Evolutionary conservation across 306 rosid species (phyloP).

Genomic region (Quercus dentata): DNA sequence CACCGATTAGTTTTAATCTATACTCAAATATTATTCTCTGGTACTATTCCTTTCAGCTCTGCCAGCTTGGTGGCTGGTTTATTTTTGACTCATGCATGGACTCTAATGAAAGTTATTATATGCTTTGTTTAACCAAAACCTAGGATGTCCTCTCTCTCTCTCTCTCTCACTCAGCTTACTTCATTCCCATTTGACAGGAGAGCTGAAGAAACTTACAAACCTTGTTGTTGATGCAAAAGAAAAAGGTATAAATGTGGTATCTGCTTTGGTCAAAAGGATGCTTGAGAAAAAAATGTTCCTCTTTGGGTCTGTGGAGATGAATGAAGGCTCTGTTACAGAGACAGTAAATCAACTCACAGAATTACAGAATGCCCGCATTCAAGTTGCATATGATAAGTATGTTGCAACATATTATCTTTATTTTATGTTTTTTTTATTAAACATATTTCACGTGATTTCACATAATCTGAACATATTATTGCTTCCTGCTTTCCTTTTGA

Average conservation of each 20-base stretch:
- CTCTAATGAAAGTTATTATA: not conserved
- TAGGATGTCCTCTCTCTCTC: not conserved
- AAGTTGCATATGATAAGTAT: conserved; percentile 60
- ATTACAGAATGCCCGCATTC: conserved; percentile 66
- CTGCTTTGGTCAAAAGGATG: conserved; percentile 62
- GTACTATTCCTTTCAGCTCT: not conserved
- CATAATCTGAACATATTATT: conserved; percentile 5
- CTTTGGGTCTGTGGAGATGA: conserved; percentile 68
- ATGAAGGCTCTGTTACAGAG: conserved; percentile 51
- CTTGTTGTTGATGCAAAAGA: conserved; percentile 60
- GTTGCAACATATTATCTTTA: not conserved
- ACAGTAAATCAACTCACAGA: conserved; percentile 67
- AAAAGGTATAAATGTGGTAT: conserved; percentile 36
- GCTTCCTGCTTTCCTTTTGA: conserved; percentile 20
- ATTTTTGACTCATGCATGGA: not conserved
- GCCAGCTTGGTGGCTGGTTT: not conserved
- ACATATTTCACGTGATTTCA: conserved; percentile 1
- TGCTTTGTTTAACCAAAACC: not conserved
- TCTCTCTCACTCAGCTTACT: not conserved
- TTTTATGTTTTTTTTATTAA: conserved; percentile 9
- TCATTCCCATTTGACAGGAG: conserved; percentile 42
- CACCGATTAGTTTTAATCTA: too few species aligned
- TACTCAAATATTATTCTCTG: not conserved
- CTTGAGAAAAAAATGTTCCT: conserved; percentile 68
- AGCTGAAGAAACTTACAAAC: conserved; percentile 57